Conservation (phyloP, 192 early-diverging fungal species). For the Phlyctochytrium bullatum region DNA sequence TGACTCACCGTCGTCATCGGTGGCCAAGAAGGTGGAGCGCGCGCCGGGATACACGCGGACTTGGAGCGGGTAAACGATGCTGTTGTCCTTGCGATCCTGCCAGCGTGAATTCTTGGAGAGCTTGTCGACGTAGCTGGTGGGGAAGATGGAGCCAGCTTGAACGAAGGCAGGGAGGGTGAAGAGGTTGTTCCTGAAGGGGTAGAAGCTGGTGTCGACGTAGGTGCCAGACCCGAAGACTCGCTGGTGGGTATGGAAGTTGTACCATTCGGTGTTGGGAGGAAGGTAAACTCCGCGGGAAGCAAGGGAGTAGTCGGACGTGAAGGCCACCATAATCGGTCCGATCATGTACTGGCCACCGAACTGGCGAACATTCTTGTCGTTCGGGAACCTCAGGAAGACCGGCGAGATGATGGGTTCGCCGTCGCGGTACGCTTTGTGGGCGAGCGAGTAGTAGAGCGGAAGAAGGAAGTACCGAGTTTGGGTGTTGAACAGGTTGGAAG, state of each 20-base stretch:
- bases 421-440: slow-evolving; percentile 9
- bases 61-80: not conserved
- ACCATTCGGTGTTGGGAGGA: slow-evolving; percentile 4
- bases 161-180: not conserved
- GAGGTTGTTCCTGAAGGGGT: not conserved
- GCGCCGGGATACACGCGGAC: not conserved
- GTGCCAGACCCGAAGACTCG: slow-evolving; percentile 1
- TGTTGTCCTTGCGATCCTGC: slow-evolving; percentile 2
- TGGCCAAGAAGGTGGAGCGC: not conserved
- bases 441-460: slow-evolving; percentile 20
- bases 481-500: slow-evolving; percentile 22
- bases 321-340: slow-evolving; percentile 10
- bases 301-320: not conserved
- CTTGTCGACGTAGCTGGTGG: slow-evolving; percentile 18
- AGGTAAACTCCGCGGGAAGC: not conserved
- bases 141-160: slow-evolving; percentile 9
- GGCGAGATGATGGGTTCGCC: slow-evolving; percentile 12
- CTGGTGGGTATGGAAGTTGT: slow-evolving; percentile 23
- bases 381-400: slow-evolving; percentile 18
- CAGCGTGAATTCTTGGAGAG: slow-evolving; percentile 13
- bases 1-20: slow-evolving; percentile 19
- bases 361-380: slow-evolving; percentile 8
- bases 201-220: not conserved
- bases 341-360: slow-evolving; percentile 18
- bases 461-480: slow-evolving; percentile 12